Percentiles rank a stretch among this genome's conserved stretches.
Conservation (phyloP, 495 filamentous ascomycete genomes). For the Xanthoparmelia taractica region DNA sequence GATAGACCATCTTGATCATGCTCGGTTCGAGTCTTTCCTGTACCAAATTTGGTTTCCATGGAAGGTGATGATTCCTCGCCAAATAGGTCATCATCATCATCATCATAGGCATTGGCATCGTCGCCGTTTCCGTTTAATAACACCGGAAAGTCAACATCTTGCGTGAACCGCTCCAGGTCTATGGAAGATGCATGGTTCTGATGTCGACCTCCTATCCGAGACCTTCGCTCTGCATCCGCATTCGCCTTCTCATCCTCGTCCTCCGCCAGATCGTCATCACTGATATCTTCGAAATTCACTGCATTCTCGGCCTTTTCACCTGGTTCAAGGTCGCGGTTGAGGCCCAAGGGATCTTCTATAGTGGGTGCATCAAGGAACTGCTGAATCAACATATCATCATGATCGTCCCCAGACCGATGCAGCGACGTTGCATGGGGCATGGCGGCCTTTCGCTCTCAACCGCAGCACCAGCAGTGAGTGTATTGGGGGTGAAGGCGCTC, state of each 20-base stretch:
- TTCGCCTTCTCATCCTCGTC: slow-evolving; percentile 48
- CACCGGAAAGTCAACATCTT: slow-evolving; percentile 9
- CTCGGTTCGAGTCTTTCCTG: slow-evolving; percentile 24
- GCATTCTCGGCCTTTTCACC: slow-evolving; percentile 74
- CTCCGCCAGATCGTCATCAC: slow-evolving; percentile 62
- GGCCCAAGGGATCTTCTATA: slow-evolving; percentile 34
- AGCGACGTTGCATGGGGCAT: slow-evolving; percentile 46
- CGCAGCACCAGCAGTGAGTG: neutral
- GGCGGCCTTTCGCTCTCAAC: slow-evolving; percentile 8
- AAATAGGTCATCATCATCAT: slow-evolving; percentile 38
- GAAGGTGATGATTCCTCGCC: slow-evolving; percentile 38
- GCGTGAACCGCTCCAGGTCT: slow-evolving; percentile 14
- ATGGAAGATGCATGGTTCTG: slow-evolving; percentile 19
- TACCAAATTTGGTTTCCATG: slow-evolving; percentile 37
- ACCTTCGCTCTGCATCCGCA: slow-evolving; percentile 22
- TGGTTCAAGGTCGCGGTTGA: slow-evolving; percentile 46
- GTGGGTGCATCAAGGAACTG: slow-evolving; percentile 32
- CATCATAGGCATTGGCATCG: slow-evolving; percentile 51
- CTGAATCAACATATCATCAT: slow-evolving; percentile 46
- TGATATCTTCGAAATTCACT: slow-evolving; percentile 81
- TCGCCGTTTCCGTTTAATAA: slow-evolving; percentile 24
- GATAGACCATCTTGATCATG: slow-evolving; percentile 40
- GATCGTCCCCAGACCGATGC: slow-evolving; percentile 34
- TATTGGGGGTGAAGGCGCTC: neutral
- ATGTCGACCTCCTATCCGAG: slow-evolving; percentile 13